phyloP scores from a whole-genome alignment of 495 filamentous ascomycete species.

The Talaromyces stipitatus region DNA sequence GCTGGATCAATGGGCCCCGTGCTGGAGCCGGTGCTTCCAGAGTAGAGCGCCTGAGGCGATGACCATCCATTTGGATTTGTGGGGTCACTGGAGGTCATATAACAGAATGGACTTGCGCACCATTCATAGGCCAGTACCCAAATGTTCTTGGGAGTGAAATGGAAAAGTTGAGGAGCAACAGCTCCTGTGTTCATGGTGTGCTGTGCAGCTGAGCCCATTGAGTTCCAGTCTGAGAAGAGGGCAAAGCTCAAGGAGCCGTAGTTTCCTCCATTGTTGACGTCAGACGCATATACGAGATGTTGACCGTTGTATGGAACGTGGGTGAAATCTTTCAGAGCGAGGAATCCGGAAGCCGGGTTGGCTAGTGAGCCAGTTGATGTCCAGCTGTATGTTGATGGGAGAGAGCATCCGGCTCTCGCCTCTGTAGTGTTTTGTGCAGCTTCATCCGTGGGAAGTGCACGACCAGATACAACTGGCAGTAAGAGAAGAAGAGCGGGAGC shows the following conservation, averaged over 20 bases:
- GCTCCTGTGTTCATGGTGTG: constrained; percentile 35
- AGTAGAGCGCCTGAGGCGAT: constrained; percentile 42
- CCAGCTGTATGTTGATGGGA: constrained; percentile 49
- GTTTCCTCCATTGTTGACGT: constrained; percentile 23
- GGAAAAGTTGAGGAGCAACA: constrained; percentile 58
- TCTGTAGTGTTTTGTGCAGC: not conserved
- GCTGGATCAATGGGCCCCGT: constrained; percentile 52
- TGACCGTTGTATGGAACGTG: constrained; percentile 42
- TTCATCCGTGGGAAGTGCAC: not conserved
- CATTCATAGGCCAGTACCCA: constrained; percentile 59
- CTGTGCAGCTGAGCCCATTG: constrained; percentile 46
- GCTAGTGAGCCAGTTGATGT: constrained; percentile 41
- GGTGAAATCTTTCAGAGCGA: constrained; percentile 53
- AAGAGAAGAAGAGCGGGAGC: not conserved
- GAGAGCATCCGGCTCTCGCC: constrained; percentile 25
- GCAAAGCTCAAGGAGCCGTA: constrained; percentile 53
- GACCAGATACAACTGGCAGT: not conserved
- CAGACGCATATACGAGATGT: constrained; percentile 48
- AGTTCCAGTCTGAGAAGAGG: constrained; percentile 45
- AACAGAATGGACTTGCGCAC: constrained; percentile 50
- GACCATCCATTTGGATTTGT: constrained; percentile 50
- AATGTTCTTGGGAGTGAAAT: constrained; percentile 49
- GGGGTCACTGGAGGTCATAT: constrained; percentile 50
- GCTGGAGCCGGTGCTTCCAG: constrained; percentile 36
- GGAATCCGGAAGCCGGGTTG: constrained; percentile 41